Base-by-base conservation (phyloP, 2,329 filamentous ascomycete species). In the Colletotrichum eleusines region DNA sequence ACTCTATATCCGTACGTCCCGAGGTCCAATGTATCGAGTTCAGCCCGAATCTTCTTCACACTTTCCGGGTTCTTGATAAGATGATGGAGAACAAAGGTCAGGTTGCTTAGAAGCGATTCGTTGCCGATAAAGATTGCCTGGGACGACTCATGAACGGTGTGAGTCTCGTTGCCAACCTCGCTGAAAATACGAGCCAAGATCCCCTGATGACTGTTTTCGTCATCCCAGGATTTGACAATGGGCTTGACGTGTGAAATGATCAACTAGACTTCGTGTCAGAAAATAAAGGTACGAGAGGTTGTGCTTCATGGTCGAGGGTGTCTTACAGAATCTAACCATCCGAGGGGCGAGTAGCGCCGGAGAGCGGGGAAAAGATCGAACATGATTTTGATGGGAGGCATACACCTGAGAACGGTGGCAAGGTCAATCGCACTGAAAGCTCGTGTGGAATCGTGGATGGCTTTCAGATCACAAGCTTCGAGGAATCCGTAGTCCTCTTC, bases 61-160 rank as follows among this genome's bases (percentile, higher is more conserved):
- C 53, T 58, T 16, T 70, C 65, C 4, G 73, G 72, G 11, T 71
- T 71, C 7, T 66, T 44, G 6, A 74, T 55, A 0, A 74, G 28
- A n/a, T 73, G 48, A 26, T 74, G 72, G 0, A 74, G 12, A 0
- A 74, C 33, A 42, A 74, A 72, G 0, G 73, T 72, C 26, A 74
- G 26, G 33, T 74, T 74, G 44, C 72, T 73, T 31, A 74, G 66
- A 14, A 74, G 62, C 2, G 73, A 74, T 44, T 74, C 73, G 23
- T 74, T 74, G 2, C 73, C 73, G 33, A 74, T 74, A 40, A 74
- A 74, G 16, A 74, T 72, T 1, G 73, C 73, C 23, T 74, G 73
- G 1, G 73, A 65, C 1, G 63, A 63, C 38, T 74, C 73, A 4
- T 73, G 72, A 0, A 73, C 40, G 12, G 66, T 23, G 1, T 67